phyloP scores from a whole-genome alignment of 2,329 filamentous ascomycete genomes.

The Pseudogymnoascus sp. region DNA sequence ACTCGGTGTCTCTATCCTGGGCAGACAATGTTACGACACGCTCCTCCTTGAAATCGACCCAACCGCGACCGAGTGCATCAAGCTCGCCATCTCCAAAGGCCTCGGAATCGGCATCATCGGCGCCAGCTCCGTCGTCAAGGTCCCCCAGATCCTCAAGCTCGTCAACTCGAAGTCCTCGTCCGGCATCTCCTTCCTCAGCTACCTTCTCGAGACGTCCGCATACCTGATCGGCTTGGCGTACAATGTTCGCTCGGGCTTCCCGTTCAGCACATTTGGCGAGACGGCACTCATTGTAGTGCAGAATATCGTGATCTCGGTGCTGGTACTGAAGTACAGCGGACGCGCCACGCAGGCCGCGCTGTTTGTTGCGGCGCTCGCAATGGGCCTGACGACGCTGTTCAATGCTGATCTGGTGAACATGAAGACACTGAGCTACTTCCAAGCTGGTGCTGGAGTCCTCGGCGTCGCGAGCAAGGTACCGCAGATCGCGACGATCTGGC shows the following conservation, averaged over 20 bases:
- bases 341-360: constrained; percentile 59
- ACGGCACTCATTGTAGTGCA: constrained; percentile 85
- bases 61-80: constrained; percentile 69
- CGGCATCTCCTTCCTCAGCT: constrained; percentile 82
- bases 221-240: constrained; percentile 89
- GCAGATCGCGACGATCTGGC: constrained; percentile 81
- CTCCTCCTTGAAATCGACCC: constrained; percentile 80
- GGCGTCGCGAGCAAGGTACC: constrained; percentile 87
- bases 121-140: constrained; percentile 85
- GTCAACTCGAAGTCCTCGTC: constrained; percentile 68
- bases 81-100: constrained; percentile 83
- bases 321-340: constrained; percentile 79
- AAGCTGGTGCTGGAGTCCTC: constrained; percentile 75
- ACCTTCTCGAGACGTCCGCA: constrained; percentile 80
- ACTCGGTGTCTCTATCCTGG: constrained; percentile 70
- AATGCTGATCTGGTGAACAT: constrained; percentile 55
- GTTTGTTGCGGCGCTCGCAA: constrained; percentile 70
- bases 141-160: constrained; percentile 94
- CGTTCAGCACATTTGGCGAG: constrained; percentile 96
- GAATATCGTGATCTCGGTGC: constrained; percentile 78
- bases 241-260: constrained; percentile 82
- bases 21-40: constrained; percentile 73
- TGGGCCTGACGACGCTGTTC: constrained; percentile 62
- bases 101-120: constrained; percentile 90
- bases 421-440: constrained; percentile 47